phyloP scores from a whole-genome alignment of 129 eudicot genomes.

The Centrapalus pauciflorus region DNA sequence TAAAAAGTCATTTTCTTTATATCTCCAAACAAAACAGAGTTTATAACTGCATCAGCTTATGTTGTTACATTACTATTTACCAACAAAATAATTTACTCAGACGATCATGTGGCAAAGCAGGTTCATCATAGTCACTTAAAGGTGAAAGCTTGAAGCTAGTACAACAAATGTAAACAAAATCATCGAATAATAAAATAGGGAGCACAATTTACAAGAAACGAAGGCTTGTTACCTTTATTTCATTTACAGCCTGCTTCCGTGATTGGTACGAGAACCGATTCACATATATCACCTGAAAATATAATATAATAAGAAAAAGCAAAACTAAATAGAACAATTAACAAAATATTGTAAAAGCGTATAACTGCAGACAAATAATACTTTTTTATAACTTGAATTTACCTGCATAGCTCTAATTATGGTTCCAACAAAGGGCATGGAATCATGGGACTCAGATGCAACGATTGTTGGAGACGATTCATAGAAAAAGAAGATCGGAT shows the following conservation, averaged over 20 bases:
- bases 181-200: neutral
- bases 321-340: neutral
- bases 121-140: neutral
- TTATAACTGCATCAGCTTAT: neutral
- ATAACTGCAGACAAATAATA: neutral
- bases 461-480: constrained; percentile 88
- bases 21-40: neutral
- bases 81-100: too few relatives aligned
- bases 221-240: constrained; percentile 84
- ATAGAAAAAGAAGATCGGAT: constrained; percentile 89
- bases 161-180: neutral
- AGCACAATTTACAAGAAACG: neutral
- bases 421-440: constrained; percentile 94
- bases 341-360: neutral
- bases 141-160: neutral
- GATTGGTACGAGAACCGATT: constrained; percentile 79
- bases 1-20: neutral
- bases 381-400: constrained; percentile 3
- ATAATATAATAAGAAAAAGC: neutral
- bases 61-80: neutral
- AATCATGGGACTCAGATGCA: constrained; percentile 94
- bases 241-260: constrained; percentile 77
- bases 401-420: constrained; percentile 99
- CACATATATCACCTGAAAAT: constrained; percentile 82
- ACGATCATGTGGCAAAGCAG: neutral